phyloP scores from a whole-genome alignment of 176 grass and related monocot genomes.

The Ampelocalamus luodianensis region DNA sequence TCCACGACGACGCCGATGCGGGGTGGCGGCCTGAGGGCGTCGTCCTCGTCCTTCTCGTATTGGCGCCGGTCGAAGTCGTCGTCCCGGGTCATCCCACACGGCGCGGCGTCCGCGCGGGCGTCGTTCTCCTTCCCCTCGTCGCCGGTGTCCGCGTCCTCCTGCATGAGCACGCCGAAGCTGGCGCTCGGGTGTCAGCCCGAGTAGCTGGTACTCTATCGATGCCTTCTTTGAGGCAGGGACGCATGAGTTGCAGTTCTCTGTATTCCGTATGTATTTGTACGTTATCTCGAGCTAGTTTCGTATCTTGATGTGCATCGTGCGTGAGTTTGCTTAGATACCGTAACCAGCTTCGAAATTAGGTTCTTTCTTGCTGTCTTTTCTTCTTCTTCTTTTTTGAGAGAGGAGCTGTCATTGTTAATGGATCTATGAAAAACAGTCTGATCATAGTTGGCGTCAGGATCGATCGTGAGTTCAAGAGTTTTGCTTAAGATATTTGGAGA shows the following conservation, averaged over 20 bases:
- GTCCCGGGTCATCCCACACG: constrained; percentile 51
- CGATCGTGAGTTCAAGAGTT: background rate
- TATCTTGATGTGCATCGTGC: background rate
- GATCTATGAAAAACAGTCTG: background rate
- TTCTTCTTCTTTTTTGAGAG: background rate
- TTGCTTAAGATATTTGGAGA: background rate
- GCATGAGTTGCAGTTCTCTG: background rate
- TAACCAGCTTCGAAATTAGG: background rate
- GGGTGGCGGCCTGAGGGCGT: background rate
- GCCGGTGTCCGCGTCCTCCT: constrained; percentile 53
- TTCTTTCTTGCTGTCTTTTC: background rate
- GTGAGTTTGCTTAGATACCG: background rate
- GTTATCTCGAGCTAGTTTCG: background rate
- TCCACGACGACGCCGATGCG: background rate
- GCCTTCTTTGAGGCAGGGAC: background rate
- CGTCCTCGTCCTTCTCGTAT: constrained; percentile 51
- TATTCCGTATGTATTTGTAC: background rate
- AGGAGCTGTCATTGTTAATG: background rate
- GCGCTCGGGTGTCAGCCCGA: constrained; percentile 15
- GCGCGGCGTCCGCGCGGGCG: constrained; percentile 27
- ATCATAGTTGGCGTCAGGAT: constrained; percentile 4
- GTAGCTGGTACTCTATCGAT: background rate
- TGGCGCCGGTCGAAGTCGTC: constrained; percentile 50
- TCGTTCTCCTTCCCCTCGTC: constrained; percentile 60
- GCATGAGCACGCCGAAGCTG: constrained; percentile 61